phyloP scores from a whole-genome alignment of 257 asterid genomes.

The Solanum phureja region DNA sequence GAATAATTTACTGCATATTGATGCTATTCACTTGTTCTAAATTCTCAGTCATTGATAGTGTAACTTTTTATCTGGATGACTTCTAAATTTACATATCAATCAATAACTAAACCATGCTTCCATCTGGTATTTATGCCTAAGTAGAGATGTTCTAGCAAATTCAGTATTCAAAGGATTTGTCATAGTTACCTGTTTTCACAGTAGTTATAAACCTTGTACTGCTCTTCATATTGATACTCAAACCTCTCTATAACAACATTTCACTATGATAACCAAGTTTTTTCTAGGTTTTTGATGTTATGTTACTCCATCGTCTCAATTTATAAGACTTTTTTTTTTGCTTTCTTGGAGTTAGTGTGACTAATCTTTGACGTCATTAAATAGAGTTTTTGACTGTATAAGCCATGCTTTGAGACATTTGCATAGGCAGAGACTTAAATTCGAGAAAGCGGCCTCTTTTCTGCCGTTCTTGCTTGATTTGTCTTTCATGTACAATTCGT shows the following conservation, averaged over 20 bases:
- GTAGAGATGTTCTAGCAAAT: not conserved
- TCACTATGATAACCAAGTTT: not conserved
- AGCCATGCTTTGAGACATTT: not conserved
- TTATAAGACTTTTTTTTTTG: not conserved
- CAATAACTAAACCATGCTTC: not conserved
- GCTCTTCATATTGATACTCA: not conserved
- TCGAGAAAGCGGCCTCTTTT: not conserved
- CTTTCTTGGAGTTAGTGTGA: not conserved
- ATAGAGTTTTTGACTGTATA: not conserved
- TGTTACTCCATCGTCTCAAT: not conserved
- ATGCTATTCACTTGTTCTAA: not conserved
- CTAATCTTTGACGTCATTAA: not conserved
- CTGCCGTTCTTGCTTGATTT: not conserved
- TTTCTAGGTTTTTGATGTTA: not conserved
- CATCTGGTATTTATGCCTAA: not conserved
- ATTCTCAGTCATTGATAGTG: not conserved
- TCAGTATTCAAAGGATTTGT: not conserved
- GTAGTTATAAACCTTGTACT: not conserved
- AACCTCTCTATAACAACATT: not conserved
- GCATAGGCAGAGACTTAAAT: not conserved
- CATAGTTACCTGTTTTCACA: not conserved
- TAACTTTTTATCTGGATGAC: not conserved
- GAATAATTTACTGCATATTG: not conserved
- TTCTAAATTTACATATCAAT: not conserved
- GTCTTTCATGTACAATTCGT: too few relatives aligned